A percentile compares a stretch with the other conserved stretches of the same genome.
Conservation (phyloP, 2,329 filamentous ascomycete species). For the Sporothrix euskadiensis region DNA sequence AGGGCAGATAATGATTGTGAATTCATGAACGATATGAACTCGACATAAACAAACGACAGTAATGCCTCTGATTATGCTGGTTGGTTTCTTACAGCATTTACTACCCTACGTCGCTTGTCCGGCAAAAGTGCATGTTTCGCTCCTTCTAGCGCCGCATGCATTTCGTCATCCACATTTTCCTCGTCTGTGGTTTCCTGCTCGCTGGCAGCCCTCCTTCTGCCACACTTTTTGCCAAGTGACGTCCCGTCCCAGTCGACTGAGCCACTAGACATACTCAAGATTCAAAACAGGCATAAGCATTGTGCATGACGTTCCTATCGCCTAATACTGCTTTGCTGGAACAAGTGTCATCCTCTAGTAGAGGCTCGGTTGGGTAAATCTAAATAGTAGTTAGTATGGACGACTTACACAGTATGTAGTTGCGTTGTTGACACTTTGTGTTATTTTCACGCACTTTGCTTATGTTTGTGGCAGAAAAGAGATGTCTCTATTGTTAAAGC, state of each 20-base stretch:
- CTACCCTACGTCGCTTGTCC: neutral
- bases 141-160: conserved; percentile 14
- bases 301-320: neutral
- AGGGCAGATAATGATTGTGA: no score
- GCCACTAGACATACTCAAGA: neutral
- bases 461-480: neutral
- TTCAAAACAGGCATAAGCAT: no score
- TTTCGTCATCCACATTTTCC: conserved; percentile 16
- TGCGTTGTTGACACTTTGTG: no score
- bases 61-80: neutral
- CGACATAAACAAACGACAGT: neutral
- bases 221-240: neutral
- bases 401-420: neutral
- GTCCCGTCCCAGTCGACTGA: neutral
- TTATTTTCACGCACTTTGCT: neutral
- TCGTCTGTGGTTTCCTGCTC: neutral
- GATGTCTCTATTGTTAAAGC: neutral
- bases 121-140: neutral
- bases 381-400: no score
- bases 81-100: neutral
- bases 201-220: neutral
- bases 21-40: neutral
- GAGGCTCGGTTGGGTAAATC: neutral
- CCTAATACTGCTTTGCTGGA: neutral
- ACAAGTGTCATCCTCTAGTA: neutral